phyloP scores from a whole-genome alignment of 2,329 filamentous ascomycete species.

The Furcasterigmium sp. region DNA sequence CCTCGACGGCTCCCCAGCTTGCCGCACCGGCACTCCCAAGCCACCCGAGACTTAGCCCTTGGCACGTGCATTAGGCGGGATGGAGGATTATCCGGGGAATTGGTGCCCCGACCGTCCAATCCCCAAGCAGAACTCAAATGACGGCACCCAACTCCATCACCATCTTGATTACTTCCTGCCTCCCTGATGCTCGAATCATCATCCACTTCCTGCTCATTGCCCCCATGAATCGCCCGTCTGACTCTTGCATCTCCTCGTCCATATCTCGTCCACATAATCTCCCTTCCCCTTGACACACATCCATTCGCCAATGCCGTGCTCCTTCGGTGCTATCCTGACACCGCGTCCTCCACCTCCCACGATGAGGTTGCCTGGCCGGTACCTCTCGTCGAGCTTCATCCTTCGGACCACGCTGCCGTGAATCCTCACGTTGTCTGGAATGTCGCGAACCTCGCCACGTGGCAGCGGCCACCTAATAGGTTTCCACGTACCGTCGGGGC shows the following conservation, averaged over 20 bases:
- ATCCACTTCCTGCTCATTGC: not conserved
- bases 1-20: not conserved
- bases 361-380: conserved; percentile 75
- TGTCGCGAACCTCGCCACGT: conserved; percentile 70
- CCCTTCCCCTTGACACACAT: conserved; percentile 57
- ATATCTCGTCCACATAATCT: conserved; percentile 65
- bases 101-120: no score
- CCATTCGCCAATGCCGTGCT: conserved; percentile 69
- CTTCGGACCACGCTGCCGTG: conserved; percentile 71
- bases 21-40: not conserved
- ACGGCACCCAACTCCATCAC: no score
- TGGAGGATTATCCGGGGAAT: no score
- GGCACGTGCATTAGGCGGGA: no score
- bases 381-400: conserved; percentile 57
- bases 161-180: no score
- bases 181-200: not conserved
- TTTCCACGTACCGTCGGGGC: conserved; percentile 68
- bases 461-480: conserved; percentile 78
- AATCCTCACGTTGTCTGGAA: conserved; percentile 64
- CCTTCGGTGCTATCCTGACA: conserved; percentile 51
- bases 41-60: not conserved
- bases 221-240: conserved; percentile 1
- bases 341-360: conserved; percentile 74
- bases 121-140: no score
- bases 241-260: conserved; percentile 36